Evolutionary conservation across 208 protist genomes (phyloP).

Genomic region (Trypanosoma brucei): DNA sequence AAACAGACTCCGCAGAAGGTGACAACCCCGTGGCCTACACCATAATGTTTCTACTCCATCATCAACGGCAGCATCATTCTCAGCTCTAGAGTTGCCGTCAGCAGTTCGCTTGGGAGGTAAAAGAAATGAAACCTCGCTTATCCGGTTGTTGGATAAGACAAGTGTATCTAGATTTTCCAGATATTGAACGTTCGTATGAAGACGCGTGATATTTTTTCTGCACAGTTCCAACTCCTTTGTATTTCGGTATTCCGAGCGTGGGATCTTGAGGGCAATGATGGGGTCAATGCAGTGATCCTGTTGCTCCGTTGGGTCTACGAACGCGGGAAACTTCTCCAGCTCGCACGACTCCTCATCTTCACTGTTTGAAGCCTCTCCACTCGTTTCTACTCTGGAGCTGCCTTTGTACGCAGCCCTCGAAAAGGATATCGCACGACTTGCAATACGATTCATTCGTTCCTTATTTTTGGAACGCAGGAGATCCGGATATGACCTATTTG

Average conservation of each 20-base stretch:
- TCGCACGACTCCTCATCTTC: not conserved
- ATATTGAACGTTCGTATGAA: slow-evolving; percentile 58
- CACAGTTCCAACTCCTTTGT: slow-evolving; percentile 46
- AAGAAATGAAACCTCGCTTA: slow-evolving; percentile 45
- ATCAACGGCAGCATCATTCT: too few species aligned
- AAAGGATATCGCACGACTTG: not conserved
- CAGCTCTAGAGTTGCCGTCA: not conserved
- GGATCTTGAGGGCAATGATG: slow-evolving; percentile 37
- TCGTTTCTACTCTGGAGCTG: not conserved
- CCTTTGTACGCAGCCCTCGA: not conserved
- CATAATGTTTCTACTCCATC: not conserved
- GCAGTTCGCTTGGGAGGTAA: slow-evolving; percentile 13
- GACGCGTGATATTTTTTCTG: slow-evolving; percentile 36
- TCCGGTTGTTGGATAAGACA: slow-evolving; percentile 51
- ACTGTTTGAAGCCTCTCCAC: not conserved
- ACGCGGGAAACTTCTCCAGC: slow-evolving; percentile 13
- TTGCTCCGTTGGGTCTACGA: slow-evolving; percentile 34
- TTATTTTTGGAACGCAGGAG: slow-evolving; percentile 3
- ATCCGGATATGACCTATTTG: slow-evolving; percentile 1
- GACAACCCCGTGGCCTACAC: slow-evolving; percentile 30
- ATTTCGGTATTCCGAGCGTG: slow-evolving; percentile 26
- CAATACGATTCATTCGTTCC: not conserved
- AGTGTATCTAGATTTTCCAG: slow-evolving; percentile 65
- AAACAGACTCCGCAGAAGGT: slow-evolving; percentile 38
- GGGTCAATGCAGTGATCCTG: slow-evolving; percentile 47